Base-by-base conservation (phyloP, 257 asterid species). In the Rauvolfia tetraphylla region DNA sequence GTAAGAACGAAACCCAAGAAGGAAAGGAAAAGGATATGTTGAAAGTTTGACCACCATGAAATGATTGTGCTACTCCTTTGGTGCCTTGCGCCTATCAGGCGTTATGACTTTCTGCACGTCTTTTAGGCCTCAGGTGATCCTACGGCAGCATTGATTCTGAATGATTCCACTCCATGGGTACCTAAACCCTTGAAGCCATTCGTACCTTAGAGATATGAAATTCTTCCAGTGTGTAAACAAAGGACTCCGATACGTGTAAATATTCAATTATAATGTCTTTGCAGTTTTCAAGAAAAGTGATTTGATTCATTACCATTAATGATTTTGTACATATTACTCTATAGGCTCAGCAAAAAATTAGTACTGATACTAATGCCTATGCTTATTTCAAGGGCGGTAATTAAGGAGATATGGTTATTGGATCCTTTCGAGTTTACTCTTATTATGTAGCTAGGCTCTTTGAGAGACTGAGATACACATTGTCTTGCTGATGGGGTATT, bases 21-120 rank as follows among this genome's bases (percentile, higher is more conserved):
- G 53, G 59, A 9, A 70, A 61, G 23, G 65, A 34, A n/a, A 46
- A 46, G 61, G 23, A 46, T 54, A 62, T 41, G 31, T 78, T 49
- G 66, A 48, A 31, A 72, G 10, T 20, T 48, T 7, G 81, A 51
- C 58, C 41, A 38, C 49, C 22, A 13, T 48, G 46, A 61, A 61
- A 78, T 78, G 73, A 78, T 78, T 78, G 4, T 66, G 42, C 74
- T 13, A 63, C 53, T 14, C 25, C 54, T 44, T 3, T 18, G 66
- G 51, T 34, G 73, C 29, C 5, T 65, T 65, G 0, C 53, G 41
- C 77, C 22, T 29, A 7, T 3, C 38, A 23, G 56, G 67, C 36
- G 22, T 49, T 23, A 14, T 23, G 3, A 33, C 69, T 46, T 57
- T 48, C 27, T 65, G 66, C 41, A 36, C 18, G 51, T 8, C 72